Evolutionary conservation across 2,329 filamentous ascomycete species (phyloP), one percentile per base, ranked within the genome.

Genomic region (Colletotrichum sp.): DNA sequence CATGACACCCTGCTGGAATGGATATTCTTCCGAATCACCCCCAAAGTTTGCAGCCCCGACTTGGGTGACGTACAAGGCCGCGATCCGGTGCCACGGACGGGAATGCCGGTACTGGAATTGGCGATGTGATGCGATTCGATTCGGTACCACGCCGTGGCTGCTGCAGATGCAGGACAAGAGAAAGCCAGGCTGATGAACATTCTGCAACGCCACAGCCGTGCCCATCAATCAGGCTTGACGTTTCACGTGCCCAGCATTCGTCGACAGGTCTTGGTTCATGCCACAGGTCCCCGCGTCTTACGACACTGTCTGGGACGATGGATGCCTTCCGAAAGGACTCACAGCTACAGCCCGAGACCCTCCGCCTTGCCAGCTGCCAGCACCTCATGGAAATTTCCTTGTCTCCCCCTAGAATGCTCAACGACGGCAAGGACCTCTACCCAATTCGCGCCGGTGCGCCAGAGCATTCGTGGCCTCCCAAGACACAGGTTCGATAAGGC

Each of bases 1-100:
- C 36, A 28, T 65, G 64, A 65, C 28, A 73, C 70, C 32, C 58
- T 43, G 30, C 32, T 69, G 74, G 74, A 73, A 74, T 69, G 70
- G 58, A 60, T 55, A 28, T 34, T n/a, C n/a, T 25, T 36, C 74
- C 25, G 56, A 65, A 68, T 30, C 36, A 43, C 43, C 43, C 43
- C 28, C 30, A 56, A 30, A 62, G 64, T 52, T 52, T 72, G 12
- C 43, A 52, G 43, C 12, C 43, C 58, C n/a, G 25, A 48, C 13
- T 43, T 34, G 22, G 34, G 32, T 68, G 73, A 75, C 58, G 43
- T 55, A 60, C 28, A 65, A 27, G 25, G 56, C 39, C 32, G 36
- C 39, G 28, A 56, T 34, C 28, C 28, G 58, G 68, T 64, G 73
- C 48, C 34, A 39, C 60, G 43, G 43, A 22, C 56, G 22, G 70